phyloP scores from a whole-genome alignment of 495 filamentous ascomycete genomes.

The Penicillium salamii region DNA sequence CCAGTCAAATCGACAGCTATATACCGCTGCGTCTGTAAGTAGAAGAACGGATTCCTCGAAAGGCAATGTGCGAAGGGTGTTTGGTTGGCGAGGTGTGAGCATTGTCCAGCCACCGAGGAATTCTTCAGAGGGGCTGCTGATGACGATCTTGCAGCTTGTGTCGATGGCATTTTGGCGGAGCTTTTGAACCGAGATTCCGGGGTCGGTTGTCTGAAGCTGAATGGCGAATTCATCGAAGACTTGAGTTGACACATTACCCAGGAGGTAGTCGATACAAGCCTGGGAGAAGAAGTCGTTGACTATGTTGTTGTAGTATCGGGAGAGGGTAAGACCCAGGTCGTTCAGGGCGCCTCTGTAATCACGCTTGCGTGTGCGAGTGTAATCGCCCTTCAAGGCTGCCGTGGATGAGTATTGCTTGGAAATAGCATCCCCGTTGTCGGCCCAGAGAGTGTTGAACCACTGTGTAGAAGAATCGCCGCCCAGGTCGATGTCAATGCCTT shows the following conservation, averaged over 20 bases:
- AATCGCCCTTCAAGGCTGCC: slow-evolving; percentile 92
- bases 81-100: slow-evolving; percentile 62
- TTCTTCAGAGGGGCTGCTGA: slow-evolving; percentile 79
- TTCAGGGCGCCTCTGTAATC: slow-evolving; percentile 89
- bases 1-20: slow-evolving; percentile 89
- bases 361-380: slow-evolving; percentile 83
- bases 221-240: slow-evolving; percentile 92
- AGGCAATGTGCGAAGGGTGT: slow-evolving; percentile 60
- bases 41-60: slow-evolving; percentile 85
- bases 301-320: slow-evolving; percentile 67
- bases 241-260: slow-evolving; percentile 76
- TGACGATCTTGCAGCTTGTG: slow-evolving; percentile 74
- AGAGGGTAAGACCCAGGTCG: slow-evolving; percentile 87
- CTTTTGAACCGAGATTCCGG: slow-evolving; percentile 76
- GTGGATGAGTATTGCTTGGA: slow-evolving; percentile 77
- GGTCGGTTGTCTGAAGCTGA: slow-evolving; percentile 83
- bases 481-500: slow-evolving; percentile 67
- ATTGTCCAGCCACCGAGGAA: slow-evolving; percentile 84
- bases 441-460: slow-evolving; percentile 96
- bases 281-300: slow-evolving; percentile 97
- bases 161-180: slow-evolving; percentile 88
- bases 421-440: slow-evolving; percentile 76
- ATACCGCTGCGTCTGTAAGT: slow-evolving; percentile 79
- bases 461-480: slow-evolving; percentile 68
- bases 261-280: slow-evolving; percentile 88